Evolutionary conservation across 2,329 filamentous ascomycete species (phyloP).

Genomic region (Penicillium sp.): DNA sequence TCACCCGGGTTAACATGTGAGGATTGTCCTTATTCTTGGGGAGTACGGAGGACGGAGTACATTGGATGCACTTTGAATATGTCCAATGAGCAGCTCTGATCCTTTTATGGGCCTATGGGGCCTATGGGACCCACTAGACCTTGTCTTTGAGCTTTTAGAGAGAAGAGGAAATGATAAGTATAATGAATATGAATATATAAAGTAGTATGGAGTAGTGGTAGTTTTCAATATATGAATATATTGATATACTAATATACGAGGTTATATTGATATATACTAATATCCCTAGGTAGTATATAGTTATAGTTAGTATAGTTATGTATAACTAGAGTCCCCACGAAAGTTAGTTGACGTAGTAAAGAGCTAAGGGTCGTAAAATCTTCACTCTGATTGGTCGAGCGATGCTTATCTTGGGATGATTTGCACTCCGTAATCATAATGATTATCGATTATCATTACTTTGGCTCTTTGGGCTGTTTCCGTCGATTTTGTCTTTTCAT

Average conservation of each 20-base stretch:
- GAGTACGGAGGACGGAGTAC: background rate
- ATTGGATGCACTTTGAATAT: background rate
- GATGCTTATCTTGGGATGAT: constrained; percentile 26
- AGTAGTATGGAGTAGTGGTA: too few species aligned
- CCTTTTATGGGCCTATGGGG: background rate
- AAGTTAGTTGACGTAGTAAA: constrained; percentile 28
- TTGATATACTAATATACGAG: background rate
- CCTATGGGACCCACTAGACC: constrained; percentile 2
- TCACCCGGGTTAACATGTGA: constrained; percentile 11
- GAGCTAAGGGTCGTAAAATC: constrained; percentile 30
- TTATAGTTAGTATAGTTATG: background rate
- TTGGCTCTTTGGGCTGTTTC: background rate
- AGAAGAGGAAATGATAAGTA: background rate
- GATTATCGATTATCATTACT: constrained; percentile 21
- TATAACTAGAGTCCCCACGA: too few species aligned
- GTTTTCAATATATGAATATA: background rate
- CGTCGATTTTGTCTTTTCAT: background rate
- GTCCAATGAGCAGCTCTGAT: constrained; percentile 1
- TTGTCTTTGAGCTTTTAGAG: background rate
- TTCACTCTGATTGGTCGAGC: constrained; percentile 24
- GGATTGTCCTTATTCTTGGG: background rate
- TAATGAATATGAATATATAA: background rate
- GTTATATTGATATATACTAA: background rate
- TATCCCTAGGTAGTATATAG: background rate
- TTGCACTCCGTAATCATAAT: constrained; percentile 20